Conservation (phyloP, 2,329 filamentous ascomycete species). For the Fusarium papillatum region DNA sequence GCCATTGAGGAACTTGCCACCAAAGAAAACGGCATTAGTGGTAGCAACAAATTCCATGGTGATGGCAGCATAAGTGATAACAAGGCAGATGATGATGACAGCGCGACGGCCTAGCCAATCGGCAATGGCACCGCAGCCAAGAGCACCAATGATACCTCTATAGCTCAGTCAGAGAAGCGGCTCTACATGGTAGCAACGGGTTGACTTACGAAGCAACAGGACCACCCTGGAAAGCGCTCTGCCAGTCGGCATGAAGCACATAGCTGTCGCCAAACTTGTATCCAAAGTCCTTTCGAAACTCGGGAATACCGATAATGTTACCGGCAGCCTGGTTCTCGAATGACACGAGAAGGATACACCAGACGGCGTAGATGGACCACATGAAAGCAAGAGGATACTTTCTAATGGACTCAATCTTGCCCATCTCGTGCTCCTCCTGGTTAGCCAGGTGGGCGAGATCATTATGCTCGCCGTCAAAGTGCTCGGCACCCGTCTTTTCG, state of each 20-base stretch:
- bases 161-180: background rate
- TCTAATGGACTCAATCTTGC: constrained; percentile 38
- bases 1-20: constrained; percentile 58
- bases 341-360: constrained; percentile 53
- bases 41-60: constrained; percentile 57
- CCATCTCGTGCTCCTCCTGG: constrained; percentile 45
- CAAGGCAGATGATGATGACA: constrained; percentile 50
- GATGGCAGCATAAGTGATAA: constrained; percentile 53
- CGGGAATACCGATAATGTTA: constrained; percentile 57
- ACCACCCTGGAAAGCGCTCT: constrained; percentile 57
- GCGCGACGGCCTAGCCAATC: constrained; percentile 51
- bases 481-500: constrained; percentile 32
- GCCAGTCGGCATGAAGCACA: constrained; percentile 58
- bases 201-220: constrained; percentile 52
- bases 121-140: constrained; percentile 50
- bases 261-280: constrained; percentile 50
- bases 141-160: constrained; percentile 45
- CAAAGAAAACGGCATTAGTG: constrained; percentile 55
- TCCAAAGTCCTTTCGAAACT: constrained; percentile 61
- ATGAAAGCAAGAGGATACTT: constrained; percentile 41
- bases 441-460: constrained; percentile 39
- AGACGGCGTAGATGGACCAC: constrained; percentile 56
- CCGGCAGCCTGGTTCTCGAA: constrained; percentile 58
- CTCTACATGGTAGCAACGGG: background rate
- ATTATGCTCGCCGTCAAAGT: constrained; percentile 21